A percentile compares a stretch with the other conserved stretches of the same genome.
Evolutionary conservation across 306 rosid genomes (phyloP).

Genomic region (Cucumis cinereus): DNA sequence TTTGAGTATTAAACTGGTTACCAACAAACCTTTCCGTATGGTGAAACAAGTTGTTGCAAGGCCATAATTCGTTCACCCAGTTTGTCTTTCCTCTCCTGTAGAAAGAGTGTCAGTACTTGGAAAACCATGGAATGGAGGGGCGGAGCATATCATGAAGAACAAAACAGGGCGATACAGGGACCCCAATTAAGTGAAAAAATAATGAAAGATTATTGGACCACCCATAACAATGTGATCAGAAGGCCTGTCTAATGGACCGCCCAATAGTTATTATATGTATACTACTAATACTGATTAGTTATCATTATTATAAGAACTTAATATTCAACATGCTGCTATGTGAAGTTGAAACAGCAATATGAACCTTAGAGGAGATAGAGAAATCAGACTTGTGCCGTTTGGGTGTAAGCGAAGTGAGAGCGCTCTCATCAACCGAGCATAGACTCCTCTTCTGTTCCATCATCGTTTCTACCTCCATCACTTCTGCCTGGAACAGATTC

Average conservation of each 20-base stretch:
- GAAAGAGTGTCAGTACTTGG: neutral
- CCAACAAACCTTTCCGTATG: slow-evolving; percentile 71
- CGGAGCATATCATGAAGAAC: neutral
- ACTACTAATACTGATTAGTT: neutral
- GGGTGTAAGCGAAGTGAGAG: slow-evolving; percentile 50
- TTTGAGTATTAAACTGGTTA: neutral
- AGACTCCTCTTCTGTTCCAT: slow-evolving; percentile 70
- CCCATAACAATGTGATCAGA: neutral
- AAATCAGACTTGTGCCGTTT: slow-evolving; percentile 83
- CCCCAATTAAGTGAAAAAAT: neutral
- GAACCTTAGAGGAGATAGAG: slow-evolving; percentile 68
- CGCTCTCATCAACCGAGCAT: slow-evolving; percentile 71
- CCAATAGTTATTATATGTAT: neutral
- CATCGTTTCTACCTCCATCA: slow-evolving; percentile 67
- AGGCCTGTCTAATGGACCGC: neutral
- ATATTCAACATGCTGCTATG: neutral
- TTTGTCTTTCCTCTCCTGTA: slow-evolving; percentile 88
- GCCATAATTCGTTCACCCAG: slow-evolving; percentile 70
- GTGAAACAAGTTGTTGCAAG: slow-evolving; percentile 95
- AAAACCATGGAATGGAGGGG: neutral
- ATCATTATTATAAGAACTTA: neutral
- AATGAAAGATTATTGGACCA: neutral
- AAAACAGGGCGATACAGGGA: neutral
- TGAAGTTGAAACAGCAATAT: neutral
- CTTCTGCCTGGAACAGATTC: slow-evolving; percentile 23